Evolutionary conservation across 2,329 filamentous ascomycete species (phyloP).

Genomic region (Fonsecaea multimorphosa): DNA sequence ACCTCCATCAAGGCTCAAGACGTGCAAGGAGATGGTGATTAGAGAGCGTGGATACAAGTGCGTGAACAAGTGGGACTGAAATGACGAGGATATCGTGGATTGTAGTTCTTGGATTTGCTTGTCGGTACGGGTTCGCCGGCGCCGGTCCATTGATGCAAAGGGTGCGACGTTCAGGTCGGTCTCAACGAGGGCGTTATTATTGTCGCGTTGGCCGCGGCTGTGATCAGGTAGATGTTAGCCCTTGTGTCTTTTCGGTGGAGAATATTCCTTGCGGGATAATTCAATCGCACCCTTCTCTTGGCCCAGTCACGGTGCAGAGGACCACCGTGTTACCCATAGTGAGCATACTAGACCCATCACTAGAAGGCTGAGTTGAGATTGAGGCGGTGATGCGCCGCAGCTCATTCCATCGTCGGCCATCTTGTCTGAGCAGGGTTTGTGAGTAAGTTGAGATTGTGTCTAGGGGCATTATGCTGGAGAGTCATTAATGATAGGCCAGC

Average conservation of each 20-base stretch:
- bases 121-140: conserved; percentile 35
- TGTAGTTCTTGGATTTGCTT: conserved; percentile 68
- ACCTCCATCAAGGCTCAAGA: conserved; percentile 88
- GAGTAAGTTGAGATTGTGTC: conserved; percentile 92
- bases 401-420: conserved; percentile 94
- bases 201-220: conserved; percentile 40
- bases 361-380: conserved; percentile 88
- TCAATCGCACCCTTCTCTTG: conserved; percentile 66
- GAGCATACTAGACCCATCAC: conserved; percentile 90
- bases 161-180: conserved; percentile 40
- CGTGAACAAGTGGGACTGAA: conserved; percentile 78
- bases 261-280: background rate
- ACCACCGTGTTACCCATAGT: conserved; percentile 98
- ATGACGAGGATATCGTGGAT: conserved; percentile 76
- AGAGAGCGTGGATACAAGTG: conserved; percentile 87
- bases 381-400: conserved; percentile 85
- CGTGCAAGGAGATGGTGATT: conserved; percentile 81
- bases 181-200: conserved; percentile 38
- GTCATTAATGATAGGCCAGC: background rate
- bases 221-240: background rate
- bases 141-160: conserved; percentile 39
- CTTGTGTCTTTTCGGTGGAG: background rate
- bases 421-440: conserved; percentile 81
- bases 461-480: conserved; percentile 74
- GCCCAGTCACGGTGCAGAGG: conserved; percentile 88